Evolutionary conservation across 2,329 filamentous ascomycete species (phyloP).

Genomic region (Colletotrichum orbiculare): DNA sequence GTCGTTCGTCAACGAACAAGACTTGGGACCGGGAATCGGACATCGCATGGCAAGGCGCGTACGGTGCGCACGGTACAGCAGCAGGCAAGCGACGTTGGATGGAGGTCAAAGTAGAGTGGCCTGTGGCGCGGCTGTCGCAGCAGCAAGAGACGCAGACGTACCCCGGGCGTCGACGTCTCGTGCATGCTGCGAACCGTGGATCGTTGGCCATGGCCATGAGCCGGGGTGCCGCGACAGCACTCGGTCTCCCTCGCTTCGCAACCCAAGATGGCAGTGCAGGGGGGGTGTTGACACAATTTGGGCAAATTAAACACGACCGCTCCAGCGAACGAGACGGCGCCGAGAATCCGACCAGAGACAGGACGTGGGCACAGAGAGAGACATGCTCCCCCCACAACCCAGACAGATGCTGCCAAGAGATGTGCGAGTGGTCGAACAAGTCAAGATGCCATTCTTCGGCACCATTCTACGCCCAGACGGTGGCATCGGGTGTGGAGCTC

Average conservation of each 20-base stretch:
- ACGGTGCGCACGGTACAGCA: slow-evolving; percentile 1
- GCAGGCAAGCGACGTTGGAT: slow-evolving; percentile 15
- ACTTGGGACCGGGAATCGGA: no score
- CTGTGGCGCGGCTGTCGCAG: slow-evolving; percentile 17
- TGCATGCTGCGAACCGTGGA: slow-evolving; percentile 19
- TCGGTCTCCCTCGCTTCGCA: slow-evolving; percentile 28
- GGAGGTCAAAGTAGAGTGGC: slow-evolving; percentile 35
- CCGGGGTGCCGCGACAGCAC: slow-evolving; percentile 11
- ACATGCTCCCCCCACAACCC: slow-evolving; percentile 25
- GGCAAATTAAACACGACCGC: slow-evolving; percentile 29
- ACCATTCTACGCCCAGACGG: slow-evolving; percentile 13
- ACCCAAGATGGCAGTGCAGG: slow-evolving; percentile 26
- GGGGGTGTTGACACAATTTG: slow-evolving; percentile 36
- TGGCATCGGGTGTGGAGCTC: slow-evolving; percentile 31
- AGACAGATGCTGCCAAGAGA: background rate
- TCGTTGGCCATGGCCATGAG: background rate
- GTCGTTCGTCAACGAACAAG: no score
- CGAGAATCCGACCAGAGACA: slow-evolving; percentile 16
- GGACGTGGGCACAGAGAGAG: background rate
- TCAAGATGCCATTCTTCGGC: slow-evolving; percentile 21
- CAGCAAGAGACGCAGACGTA: background rate
- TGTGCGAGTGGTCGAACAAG: no score
- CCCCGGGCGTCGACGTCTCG: slow-evolving; percentile 17
- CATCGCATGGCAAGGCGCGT: background rate
- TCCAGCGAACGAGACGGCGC: slow-evolving; percentile 16